A percentile compares a stretch with the other conserved stretches of the same genome.
Conservation (phyloP, 164 flowering plant genomes). For the Magnolia sinica region DNA sequence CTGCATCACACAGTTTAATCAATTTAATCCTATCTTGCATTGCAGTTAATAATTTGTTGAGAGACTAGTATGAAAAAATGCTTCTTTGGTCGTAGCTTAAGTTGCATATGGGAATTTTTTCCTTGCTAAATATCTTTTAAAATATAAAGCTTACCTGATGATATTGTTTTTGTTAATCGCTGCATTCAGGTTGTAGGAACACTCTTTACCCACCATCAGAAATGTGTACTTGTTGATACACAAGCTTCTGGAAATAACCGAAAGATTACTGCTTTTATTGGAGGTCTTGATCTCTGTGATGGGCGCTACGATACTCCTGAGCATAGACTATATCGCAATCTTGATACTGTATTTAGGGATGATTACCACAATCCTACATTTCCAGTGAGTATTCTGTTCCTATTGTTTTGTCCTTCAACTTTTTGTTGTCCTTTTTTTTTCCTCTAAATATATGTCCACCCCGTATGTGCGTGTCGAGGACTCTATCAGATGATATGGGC, state of each 20-base stretch:
- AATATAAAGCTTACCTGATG: background rate
- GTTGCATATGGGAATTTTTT: background rate
- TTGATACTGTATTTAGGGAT: slow-evolving; percentile 61
- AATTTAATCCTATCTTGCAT: too few species aligned
- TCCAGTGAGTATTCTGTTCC: slow-evolving; percentile 43
- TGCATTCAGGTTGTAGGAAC: slow-evolving; percentile 68
- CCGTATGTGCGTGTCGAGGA: too few species aligned
- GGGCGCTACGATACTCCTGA: slow-evolving; percentile 92
- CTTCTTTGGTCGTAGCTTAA: background rate
- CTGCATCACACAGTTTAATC: too few species aligned
- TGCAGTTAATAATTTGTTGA: too few species aligned
- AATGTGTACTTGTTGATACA: slow-evolving; percentile 81
- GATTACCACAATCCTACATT: slow-evolving; percentile 85
- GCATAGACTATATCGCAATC: slow-evolving; percentile 67
- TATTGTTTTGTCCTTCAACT: background rate
- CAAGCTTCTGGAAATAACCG: slow-evolving; percentile 66
- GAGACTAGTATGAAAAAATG: background rate
- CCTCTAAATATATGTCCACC: too few species aligned
- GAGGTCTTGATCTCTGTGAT: slow-evolving; percentile 89
- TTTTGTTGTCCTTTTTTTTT: background rate
- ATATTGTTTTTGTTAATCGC: background rate
- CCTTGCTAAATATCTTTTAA: background rate
- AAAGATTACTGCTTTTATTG: slow-evolving; percentile 72
- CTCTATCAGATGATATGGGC: too few species aligned
- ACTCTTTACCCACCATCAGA: slow-evolving; percentile 83